Evolutionary conservation across 176 grass and related monocot genomes (phyloP), one percentile per base, ranked within the genome.

Genomic region (Poa annua): DNA sequence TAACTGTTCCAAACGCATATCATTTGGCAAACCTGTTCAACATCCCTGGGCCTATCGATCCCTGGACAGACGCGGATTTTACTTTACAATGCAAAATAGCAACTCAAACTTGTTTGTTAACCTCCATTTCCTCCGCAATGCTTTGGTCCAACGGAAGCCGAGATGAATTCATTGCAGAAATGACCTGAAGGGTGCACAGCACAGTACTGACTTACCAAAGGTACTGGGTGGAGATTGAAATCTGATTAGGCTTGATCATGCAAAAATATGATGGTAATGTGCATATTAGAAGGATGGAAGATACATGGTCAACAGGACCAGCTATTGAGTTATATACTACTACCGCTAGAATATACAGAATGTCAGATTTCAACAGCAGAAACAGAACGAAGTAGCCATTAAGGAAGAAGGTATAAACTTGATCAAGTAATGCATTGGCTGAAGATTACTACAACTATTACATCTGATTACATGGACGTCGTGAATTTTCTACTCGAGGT

Each of bases 401-500:
- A 42, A 60, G 15, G 15, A 68, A 69, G 36, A 24, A 15, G 65
- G 33, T 60, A 65, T 48, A 51, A 50, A 51, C 47, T 74, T 47
- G 79, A 60, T 66, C 2, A 32, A 21, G 81, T 71, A 29, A 52
- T 48, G 36, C 60, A 66, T 82, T 36, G 63, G 71, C 49, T 63
- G 66, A 69, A 80, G 68, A 74, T 66, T 52, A 76, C 72, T 79
- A 53, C 66, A 84, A 42, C 64, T 62, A 35, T 70, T 89, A 85
- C 82, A 78, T 78, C 86, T 85, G 85, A 74, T 91, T 88, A 91
- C 86, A 91, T 4, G 80, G 56, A 74, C 66, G 56, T 74, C 38
- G 32, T 77, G 50, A 10, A 19, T 90, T 56, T 74, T 74, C 49
- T 66, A 74, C 38, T 10, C 35, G 32, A 75, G 57, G 74, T 79